Base-by-base conservation (phyloP, 2,329 filamentous ascomycete species). In the Trichoderma aggressivum region DNA sequence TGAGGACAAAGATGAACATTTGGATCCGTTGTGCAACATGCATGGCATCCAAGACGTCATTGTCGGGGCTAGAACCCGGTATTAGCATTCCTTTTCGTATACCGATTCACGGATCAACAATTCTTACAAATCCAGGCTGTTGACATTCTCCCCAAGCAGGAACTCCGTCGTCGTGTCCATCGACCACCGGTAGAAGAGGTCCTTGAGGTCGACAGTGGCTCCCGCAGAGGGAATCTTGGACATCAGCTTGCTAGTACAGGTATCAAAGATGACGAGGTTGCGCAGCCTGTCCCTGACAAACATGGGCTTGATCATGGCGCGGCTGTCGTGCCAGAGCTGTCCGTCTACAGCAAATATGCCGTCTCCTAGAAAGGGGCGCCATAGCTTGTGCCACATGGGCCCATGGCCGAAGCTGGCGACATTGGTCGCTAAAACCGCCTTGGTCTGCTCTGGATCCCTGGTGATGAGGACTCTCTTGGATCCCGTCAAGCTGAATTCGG, bases 111-210 rank as follows among this genome's bases (percentile, higher is more conserved):
- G 10, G 3, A 1, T 16, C 11, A 64, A n/a, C 11, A 6, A 3
- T 0, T 3, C 76, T 72, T 72, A 83, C 82, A 82, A 81, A 64
- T 79, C 79, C 39, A 87, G 75, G 16, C 83, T 84, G 72, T 84
- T 80, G 3, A 85, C 84, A 64, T 84, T 87, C 60, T 88, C 82
- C 7, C 91, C 90, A 60, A 92, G 90, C 5, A 93, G 80, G 74
- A 92, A 91, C 59, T 90, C 88, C 0, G 90, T 92, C 0, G 90
- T 88, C 0, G 88, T 87, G 72, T 92, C 90, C 21, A 92, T 83
- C 0, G 90, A 91, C 76, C 91, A 84, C 67, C 86, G 84, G 76
- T 91, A 91, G 76, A 92, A 90, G 10, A 91, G 79, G 12, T 86
- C 84, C 75, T 89, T 87, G 32, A 92, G 80, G 74, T 92, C 87